A percentile compares a stretch with the other conserved stretches of the same genome.
phyloP scores from a whole-genome alignment of 2,329 filamentous ascomycete genomes.

The Nothopassalora personata region DNA sequence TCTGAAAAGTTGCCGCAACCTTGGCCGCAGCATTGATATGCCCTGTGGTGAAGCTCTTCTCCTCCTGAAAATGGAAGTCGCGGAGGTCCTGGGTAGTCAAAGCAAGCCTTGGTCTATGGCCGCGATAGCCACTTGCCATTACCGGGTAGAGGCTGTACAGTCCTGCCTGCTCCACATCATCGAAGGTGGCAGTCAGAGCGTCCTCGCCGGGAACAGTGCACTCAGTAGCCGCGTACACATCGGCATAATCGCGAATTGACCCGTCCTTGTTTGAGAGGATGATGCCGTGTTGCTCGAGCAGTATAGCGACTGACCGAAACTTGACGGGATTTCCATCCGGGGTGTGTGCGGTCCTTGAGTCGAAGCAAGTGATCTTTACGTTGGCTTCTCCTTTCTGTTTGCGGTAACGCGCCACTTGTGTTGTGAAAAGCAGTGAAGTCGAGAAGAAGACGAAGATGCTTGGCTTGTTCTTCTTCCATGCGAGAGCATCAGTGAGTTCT shows the following conservation, averaged over 20 bases:
- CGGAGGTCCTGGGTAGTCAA: conserved; percentile 1
- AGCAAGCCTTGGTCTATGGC: background rate
- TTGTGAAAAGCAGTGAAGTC: conserved; percentile 10
- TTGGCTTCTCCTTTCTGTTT: conserved; percentile 2
- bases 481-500: conserved; percentile 6
- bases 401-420: conserved; percentile 4
- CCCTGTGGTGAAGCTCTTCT: background rate
- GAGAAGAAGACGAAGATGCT: conserved; percentile 11
- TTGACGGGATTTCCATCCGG: background rate
- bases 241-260: conserved; percentile 1
- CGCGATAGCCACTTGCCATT: background rate
- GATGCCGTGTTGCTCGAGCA: background rate
- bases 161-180: conserved; percentile 1
- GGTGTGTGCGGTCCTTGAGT: background rate
- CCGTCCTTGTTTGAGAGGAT: background rate
- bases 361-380: conserved; percentile 6
- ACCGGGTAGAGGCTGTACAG: conserved; percentile 12
- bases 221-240: conserved; percentile 5
- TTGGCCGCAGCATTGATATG: conserved; percentile 8
- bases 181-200: conserved; percentile 1
- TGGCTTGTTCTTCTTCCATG: conserved; percentile 1
- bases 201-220: conserved; percentile 3
- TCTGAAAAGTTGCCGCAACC: conserved; percentile 4
- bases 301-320: conserved; percentile 1
- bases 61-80: conserved; percentile 1